Conservation (phyloP, 1,284 basidiomycete genomes). For the Exsudoporus floridanus region DNA sequence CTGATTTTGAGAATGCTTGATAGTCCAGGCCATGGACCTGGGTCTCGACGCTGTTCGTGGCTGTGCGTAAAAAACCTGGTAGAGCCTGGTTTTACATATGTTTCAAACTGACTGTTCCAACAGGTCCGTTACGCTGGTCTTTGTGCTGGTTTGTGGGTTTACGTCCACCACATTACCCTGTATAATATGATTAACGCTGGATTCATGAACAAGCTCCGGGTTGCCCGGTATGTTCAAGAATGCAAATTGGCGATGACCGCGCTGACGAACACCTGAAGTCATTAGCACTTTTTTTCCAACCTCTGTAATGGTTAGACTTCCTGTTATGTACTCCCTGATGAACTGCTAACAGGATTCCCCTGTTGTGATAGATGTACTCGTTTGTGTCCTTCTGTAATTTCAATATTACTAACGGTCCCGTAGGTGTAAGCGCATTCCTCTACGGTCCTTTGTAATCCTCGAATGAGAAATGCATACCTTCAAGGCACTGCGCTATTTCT, state of each 20-base stretch:
- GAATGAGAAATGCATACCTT: not conserved
- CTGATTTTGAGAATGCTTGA: no score
- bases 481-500: no score
- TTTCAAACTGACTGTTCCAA: not conserved
- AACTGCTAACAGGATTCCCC: not conserved
- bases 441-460: not conserved
- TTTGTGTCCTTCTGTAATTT: not conserved
- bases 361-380: not conserved
- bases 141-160: not conserved
- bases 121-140: constrained; percentile 6
- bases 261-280: not conserved
- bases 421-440: not conserved
- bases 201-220: not conserved
- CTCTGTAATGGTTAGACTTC: not conserved
- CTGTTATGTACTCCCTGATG: not conserved
- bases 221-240: not conserved
- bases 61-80: not conserved
- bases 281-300: not conserved
- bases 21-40: not conserved
- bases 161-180: not conserved
- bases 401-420: not conserved
- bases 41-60: not conserved
- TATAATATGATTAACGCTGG: not conserved
- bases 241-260: not conserved
- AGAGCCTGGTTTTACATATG: not conserved